Conservation (phyloP, 1,284 basidiomycete species). For the Neolentinus lepideus region DNA sequence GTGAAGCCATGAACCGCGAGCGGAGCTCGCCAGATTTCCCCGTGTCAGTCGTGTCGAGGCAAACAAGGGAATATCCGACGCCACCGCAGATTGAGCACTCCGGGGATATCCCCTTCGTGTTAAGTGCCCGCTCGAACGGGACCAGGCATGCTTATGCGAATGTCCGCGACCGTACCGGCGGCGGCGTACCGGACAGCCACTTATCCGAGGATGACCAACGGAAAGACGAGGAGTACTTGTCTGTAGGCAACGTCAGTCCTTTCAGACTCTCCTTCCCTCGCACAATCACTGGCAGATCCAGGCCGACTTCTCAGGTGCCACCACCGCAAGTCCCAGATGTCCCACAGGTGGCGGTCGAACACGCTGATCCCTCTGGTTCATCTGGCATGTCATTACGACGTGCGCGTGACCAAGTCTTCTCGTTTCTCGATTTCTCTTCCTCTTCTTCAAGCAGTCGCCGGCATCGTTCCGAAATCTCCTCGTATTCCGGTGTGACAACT, state of each 20-base stretch:
- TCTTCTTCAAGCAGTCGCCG: conserved; percentile 34
- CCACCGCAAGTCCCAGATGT: conserved; percentile 4
- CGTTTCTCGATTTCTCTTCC: conserved; percentile 56
- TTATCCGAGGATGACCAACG: conserved; percentile 13
- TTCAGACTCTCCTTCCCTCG: conserved; percentile 35
- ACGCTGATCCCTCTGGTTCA: conserved; percentile 21
- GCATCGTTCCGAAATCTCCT: conserved; percentile 22
- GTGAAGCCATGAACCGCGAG: neutral
- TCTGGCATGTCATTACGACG: conserved; percentile 1
- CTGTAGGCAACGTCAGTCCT: conserved; percentile 32
- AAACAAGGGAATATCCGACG: neutral
- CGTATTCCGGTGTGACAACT: conserved; percentile 4
- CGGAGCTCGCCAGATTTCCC: neutral
- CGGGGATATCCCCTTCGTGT: neutral
- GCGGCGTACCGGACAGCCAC: conserved; percentile 17
- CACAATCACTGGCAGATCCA: neutral
- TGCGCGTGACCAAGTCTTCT: conserved; percentile 26
- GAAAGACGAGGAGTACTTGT: conserved; percentile 14
- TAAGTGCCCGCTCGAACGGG: neutral
- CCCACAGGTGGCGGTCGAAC: conserved; percentile 19
- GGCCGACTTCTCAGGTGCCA: neutral
- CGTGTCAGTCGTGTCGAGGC: neutral
- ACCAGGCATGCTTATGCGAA: neutral
- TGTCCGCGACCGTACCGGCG: conserved; percentile 4
- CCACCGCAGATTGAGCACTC: neutral